Evolutionary conservation across 2,329 filamentous ascomycete species (phyloP), one percentile per base, ranked within the genome.

Genomic region (Fusarium brevicatenulatum): DNA sequence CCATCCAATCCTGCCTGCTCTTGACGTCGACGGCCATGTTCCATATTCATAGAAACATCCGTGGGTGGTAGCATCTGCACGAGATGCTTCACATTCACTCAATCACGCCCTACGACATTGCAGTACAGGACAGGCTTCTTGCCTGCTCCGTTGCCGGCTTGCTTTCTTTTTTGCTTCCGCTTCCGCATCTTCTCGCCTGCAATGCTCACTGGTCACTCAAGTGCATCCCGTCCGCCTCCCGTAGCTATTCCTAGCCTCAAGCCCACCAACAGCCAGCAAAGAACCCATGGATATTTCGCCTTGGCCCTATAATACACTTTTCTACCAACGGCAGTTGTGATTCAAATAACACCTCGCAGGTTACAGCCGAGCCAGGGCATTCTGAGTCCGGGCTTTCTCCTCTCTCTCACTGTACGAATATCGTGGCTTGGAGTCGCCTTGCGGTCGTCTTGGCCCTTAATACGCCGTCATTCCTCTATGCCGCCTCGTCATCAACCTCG

Each of bases 401-500:
- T n/a, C 44, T 32, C 25, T 32, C 40, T n/a, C 23, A 47, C n/a
- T 66, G 46, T 58, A 40, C 57, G 66, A 64, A 42, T 53, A 43
- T 65, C 50, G 72, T 72, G 65, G 68, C 66, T 70, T 68, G 44
- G 61, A 57, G 40, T 58, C 46, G 52, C 57, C 63, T 65, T 58
- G 53, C 49, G 28, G 47, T 65, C 23, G 42, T 63, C 69, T 70
- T 64, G 56, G 59, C 49, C 52, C 46, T n/a, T 19, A 69, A 63
- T 64, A 57, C 67, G 55, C 62, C 63, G 49, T 50, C 64, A 70
- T 71, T 70, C 64, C 53, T 66, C n/a, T 34, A 70, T 70, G 68
- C 66, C 58, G 63, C 67, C 61, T 73, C 65, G 73, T 71, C 73
- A 75, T 75, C 52, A 52, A 60, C 56, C 66, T 75, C 63, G 69